A percentile compares a stretch with the other conserved stretches of the same genome.
Conservation (phyloP, 129 eudicot species). For the Scalesia atractyloides region DNA sequence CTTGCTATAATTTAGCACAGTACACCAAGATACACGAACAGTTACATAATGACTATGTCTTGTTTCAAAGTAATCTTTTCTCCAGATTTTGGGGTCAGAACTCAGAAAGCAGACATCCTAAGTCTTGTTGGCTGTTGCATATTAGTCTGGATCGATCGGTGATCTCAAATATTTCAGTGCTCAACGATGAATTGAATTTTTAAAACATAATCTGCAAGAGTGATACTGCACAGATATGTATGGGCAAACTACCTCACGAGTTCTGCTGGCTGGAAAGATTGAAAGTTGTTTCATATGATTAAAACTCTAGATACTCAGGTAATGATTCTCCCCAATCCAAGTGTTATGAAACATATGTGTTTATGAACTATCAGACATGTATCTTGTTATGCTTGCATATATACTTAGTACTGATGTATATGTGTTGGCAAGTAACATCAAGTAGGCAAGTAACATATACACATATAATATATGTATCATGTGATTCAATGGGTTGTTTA, state of each 20-base stretch:
- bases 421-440: no score
- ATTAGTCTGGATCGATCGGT: neutral
- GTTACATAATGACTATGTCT: slow-evolving; percentile 23
- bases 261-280: neutral
- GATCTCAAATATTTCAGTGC: no score
- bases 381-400: neutral
- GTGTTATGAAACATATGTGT: neutral
- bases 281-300: neutral
- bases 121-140: no score
- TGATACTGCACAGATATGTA: neutral
- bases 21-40: slow-evolving; percentile 23
- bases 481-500: neutral
- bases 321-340: neutral
- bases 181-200: no score
- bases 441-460: neutral
- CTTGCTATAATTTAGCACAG: slow-evolving; percentile 21
- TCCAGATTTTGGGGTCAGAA: slow-evolving; percentile 34
- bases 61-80: slow-evolving; percentile 23
- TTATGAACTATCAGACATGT: neutral
- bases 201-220: neutral
- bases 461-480: no score
- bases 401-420: neutral
- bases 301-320: neutral
- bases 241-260: neutral
- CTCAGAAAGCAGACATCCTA: neutral